These are phyloP conservation scores for Vitis vinifera DNA, from an alignment of 164 flowering plant genomes.

Conservation along the genomic window DNA sequence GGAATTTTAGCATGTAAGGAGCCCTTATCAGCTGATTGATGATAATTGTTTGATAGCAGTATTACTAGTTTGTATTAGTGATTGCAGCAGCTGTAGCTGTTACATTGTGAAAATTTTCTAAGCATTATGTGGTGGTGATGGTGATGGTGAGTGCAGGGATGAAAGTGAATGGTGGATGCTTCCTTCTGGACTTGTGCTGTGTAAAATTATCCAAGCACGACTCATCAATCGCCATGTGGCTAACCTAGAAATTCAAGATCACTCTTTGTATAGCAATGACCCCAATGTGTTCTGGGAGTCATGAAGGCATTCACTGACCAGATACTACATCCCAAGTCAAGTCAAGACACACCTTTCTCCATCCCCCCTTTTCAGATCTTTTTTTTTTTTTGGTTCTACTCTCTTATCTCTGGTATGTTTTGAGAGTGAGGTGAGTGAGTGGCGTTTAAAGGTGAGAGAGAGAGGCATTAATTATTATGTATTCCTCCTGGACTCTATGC, in stretches of 20 bases:
- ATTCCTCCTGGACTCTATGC: no score
- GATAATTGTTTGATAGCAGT: background rate
- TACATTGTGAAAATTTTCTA: background rate
- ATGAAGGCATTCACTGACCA: slow-evolving; percentile 19
- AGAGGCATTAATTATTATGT: no score
- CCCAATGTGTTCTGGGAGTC: slow-evolving; percentile 58
- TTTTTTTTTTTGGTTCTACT: no score
- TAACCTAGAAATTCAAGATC: slow-evolving; percentile 65
- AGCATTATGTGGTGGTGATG: background rate
- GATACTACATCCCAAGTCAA: background rate
- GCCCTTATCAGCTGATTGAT: background rate
- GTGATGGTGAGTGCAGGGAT: slow-evolving; percentile 40
- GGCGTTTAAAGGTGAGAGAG: no score
- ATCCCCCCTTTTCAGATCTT: no score
- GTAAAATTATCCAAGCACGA: slow-evolving; percentile 54
- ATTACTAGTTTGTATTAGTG: background rate
- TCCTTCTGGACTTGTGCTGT: slow-evolving; percentile 47
- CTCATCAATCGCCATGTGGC: slow-evolving; percentile 58
- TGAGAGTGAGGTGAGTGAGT: no score
- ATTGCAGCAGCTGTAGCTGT: background rate
- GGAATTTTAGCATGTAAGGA: slow-evolving; percentile 88
- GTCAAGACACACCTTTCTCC: no score
- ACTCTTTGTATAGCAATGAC: slow-evolving; percentile 52
- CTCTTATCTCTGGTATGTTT: no score
- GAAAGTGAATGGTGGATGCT: slow-evolving; percentile 77